A percentile compares a stretch with the other conserved stretches of the same genome.
phyloP scores from a whole-genome alignment of 2,329 filamentous ascomycete species.

The Cercospora zeae-maydis region DNA sequence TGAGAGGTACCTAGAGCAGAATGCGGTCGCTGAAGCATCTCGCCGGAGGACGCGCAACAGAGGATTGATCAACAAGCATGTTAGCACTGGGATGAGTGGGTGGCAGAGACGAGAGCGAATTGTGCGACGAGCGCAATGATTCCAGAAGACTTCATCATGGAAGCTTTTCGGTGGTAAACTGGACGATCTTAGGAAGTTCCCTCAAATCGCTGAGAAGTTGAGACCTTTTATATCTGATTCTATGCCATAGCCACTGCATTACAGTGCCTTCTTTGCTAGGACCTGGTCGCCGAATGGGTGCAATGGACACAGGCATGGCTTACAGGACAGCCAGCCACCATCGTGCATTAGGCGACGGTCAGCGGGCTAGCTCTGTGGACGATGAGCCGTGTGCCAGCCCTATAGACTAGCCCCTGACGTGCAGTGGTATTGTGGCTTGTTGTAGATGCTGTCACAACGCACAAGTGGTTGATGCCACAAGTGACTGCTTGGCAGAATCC shows the following conservation, averaged over 20 bases:
- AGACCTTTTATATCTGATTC: background rate
- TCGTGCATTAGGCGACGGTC: background rate
- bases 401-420: background rate
- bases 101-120: background rate
- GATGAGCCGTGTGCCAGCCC: background rate
- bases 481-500: background rate
- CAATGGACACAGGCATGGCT: background rate
- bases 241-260: background rate
- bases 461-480: background rate
- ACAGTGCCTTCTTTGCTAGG: background rate
- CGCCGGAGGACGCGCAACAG: background rate
- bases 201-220: background rate
- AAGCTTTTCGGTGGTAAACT: background rate
- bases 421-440: background rate
- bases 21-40: background rate
- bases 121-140: background rate
- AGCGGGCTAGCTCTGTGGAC: background rate
- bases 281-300: background rate
- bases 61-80: background rate
- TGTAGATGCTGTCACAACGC: background rate
- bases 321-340: background rate
- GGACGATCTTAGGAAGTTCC: background rate
- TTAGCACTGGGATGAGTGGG: background rate
- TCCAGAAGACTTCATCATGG: background rate
- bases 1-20: background rate